A percentile compares a stretch with the other conserved stretches of the same genome.
phyloP scores from a whole-genome alignment of 331 rosid species.

The Stylosanthes scabra region DNA sequence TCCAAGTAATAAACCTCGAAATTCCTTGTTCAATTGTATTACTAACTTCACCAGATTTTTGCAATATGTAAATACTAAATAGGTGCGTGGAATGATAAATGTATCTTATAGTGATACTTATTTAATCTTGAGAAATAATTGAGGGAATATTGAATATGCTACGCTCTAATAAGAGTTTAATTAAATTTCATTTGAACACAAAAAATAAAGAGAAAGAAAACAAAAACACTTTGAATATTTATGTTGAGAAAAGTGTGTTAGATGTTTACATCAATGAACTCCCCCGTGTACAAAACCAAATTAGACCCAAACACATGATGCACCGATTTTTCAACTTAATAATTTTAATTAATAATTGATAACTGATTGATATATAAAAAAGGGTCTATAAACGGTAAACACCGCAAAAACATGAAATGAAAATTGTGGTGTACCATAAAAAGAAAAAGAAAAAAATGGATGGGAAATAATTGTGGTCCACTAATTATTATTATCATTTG shows the following conservation, averaged over 20 bases:
- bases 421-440: not conserved
- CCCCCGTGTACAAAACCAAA: not conserved
- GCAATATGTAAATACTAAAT: not conserved
- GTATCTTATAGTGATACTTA: not conserved
- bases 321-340: not conserved
- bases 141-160: too few relatives aligned
- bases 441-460: not conserved
- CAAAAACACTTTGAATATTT: too few relatives aligned
- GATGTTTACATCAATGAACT: not conserved
- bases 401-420: not conserved
- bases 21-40: not conserved
- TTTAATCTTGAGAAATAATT: too few relatives aligned
- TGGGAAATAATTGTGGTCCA: not conserved
- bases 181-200: not conserved
- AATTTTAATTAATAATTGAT: too few relatives aligned
- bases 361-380: too few relatives aligned
- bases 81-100: not conserved
- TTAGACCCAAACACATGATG: not conserved
- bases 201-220: too few relatives aligned
- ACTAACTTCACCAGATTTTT: not conserved
- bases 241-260: too few relatives aligned
- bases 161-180: too few relatives aligned
- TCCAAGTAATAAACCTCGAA: not conserved
- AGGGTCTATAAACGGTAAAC: not conserved
- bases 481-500: not conserved